Base-by-base conservation (phyloP, 495 filamentous ascomycete species). In the Penicillium manginii region DNA sequence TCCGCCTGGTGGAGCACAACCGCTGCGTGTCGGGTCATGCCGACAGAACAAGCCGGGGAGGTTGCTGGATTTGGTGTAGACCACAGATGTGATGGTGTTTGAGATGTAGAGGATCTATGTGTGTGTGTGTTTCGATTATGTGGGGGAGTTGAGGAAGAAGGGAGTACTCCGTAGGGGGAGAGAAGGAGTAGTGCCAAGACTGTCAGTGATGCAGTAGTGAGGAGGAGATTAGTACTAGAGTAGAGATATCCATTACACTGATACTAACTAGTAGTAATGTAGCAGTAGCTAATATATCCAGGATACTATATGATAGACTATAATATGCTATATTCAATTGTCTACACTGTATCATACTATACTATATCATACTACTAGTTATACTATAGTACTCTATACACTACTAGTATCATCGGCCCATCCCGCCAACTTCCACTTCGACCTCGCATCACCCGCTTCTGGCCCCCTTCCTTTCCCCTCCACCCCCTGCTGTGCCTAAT, bases 1-100 rank as follows among this genome's bases (percentile, higher is more conserved):
- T 33, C 61, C 61, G 61, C 35, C 50, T 39, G 53, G 57, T 53
- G 57, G 50, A 43, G 23, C 31, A 43, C 17, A 22, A 21, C 33
- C 4, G 32, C 42, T 26, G 23, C 29, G 23, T 10, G 11, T 46
- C 54, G 54, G 54, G 33, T 23, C 10, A 51, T 42, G 15, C 54
- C 54, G 54, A 50, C 54, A 55, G 8, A 29, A 9, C n/a, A 2
- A 21, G n/a, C n/a, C n/a, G 40, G n/a, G 8, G 5, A 9, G 17
- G 14, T n/a, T 45, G 40, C 23, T 26, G 23, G 23, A 26, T 26
- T 26, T 26, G 23, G 23, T 2, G 23, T 26, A 26, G 23, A 26
- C 23, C 23, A 6, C 4, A 26, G 23, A 26, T 26, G 4, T 26
- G 23, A 26, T 26, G 23, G 23, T 26, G 4, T 26, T 26, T 26